Conservation (phyloP, 2,329 filamentous ascomycete species). For the Lecanicillium sp. region DNA sequence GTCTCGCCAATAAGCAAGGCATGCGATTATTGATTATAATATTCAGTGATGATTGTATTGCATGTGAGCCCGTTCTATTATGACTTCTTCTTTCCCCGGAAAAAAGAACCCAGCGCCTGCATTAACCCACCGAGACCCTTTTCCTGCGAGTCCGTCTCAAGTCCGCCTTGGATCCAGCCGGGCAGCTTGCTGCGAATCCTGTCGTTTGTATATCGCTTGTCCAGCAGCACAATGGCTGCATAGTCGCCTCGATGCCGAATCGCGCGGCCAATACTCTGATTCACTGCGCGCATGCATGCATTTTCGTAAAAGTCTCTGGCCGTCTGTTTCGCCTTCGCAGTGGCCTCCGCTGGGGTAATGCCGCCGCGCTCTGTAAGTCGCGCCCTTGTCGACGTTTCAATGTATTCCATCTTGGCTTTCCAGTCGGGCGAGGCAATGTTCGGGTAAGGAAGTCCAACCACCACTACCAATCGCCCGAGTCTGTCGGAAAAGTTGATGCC, state of each 20-base stretch:
- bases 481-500: slow-evolving; percentile 96
- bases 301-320: slow-evolving; percentile 87
- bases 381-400: slow-evolving; percentile 55
- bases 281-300: slow-evolving; percentile 91
- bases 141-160: slow-evolving; percentile 46
- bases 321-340: slow-evolving; percentile 42
- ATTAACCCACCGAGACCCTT: slow-evolving; percentile 53
- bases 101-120: slow-evolving; percentile 52
- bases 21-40: not conserved
- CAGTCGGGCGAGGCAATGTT: slow-evolving; percentile 86
- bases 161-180: slow-evolving; percentile 74
- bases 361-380: slow-evolving; percentile 26
- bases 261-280: slow-evolving; percentile 90
- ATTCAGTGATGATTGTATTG: too few relatives aligned
- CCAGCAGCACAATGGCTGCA: slow-evolving; percentile 80
- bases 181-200: slow-evolving; percentile 76
- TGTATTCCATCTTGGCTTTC: slow-evolving; percentile 85
- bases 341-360: slow-evolving; percentile 22
- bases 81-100: slow-evolving; percentile 41
- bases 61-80: not conserved
- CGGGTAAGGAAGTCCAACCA: slow-evolving; percentile 90
- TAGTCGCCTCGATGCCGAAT: slow-evolving; percentile 87
- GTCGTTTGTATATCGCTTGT: slow-evolving; percentile 68
- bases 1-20: too few relatives aligned
- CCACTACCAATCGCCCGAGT: slow-evolving; percentile 80